Conservation (phyloP, 1,139 yeast species). For the Hemisphaericaspora xylofermentans region DNA sequence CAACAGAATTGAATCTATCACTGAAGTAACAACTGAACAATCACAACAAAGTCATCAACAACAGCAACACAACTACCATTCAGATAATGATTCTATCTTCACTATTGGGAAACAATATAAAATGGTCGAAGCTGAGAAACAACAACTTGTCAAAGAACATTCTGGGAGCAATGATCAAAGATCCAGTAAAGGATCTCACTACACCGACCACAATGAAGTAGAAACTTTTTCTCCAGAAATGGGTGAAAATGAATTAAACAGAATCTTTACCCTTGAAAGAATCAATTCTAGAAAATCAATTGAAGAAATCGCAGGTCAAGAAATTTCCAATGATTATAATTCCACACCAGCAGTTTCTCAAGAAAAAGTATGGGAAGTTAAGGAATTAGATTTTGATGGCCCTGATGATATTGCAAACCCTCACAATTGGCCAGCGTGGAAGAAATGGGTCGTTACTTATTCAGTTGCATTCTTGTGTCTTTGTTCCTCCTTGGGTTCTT, state of each 20-base stretch:
- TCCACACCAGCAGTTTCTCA: neutral
- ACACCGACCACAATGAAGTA: neutral
- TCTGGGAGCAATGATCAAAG: no score
- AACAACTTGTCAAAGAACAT: neutral
- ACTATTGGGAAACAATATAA: no score
- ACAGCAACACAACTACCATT: no score
- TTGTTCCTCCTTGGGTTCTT: slow-evolving; percentile 70
- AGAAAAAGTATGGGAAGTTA: slow-evolving; percentile 27
- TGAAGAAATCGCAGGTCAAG: slow-evolving; percentile 16
- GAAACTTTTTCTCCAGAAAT: slow-evolving; percentile 5
- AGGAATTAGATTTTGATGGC: slow-evolving; percentile 59
- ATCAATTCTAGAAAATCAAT: slow-evolving; percentile 19
- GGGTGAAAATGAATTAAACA: slow-evolving; percentile 18
- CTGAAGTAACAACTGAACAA: no score
- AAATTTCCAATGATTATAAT: slow-evolving; percentile 7
- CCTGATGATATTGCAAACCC: slow-evolving; percentile 63
- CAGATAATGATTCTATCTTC: no score
- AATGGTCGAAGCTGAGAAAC: no score
- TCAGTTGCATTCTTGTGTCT: slow-evolving; percentile 63
- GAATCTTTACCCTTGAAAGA: slow-evolving; percentile 22
- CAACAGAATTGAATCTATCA: no score
- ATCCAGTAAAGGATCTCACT: no score
- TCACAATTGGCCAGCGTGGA: slow-evolving; percentile 60
- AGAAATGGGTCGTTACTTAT: slow-evolving; percentile 64
- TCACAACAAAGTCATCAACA: no score